phyloP scores from a whole-genome alignment of 1,284 basidiomycete genomes.

The Ceratobasidium sp. region DNA sequence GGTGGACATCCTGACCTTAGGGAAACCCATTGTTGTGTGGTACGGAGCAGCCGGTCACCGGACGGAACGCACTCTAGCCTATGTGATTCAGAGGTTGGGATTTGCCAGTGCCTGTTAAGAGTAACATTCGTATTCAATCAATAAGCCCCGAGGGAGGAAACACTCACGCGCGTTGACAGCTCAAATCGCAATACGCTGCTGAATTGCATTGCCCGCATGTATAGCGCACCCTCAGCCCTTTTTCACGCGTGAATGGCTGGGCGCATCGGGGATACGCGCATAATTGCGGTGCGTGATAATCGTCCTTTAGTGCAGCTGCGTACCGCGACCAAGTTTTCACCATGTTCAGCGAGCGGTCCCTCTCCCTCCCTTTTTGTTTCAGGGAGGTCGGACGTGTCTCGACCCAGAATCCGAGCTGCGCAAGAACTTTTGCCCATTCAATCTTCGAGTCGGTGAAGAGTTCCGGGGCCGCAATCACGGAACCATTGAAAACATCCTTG shows the following conservation, averaged over 20 bases:
- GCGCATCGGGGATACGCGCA: not conserved
- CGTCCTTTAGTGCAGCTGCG: not conserved
- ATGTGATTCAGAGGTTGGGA: constrained; percentile 8
- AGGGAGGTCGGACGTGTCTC: not conserved
- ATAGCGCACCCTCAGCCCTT: not conserved
- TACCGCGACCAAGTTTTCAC: not conserved
- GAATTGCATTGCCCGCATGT: not conserved
- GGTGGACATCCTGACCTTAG: too few relatives aligned
- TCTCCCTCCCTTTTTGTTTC: not conserved
- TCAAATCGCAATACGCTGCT: not conserved
- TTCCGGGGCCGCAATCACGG: not conserved
- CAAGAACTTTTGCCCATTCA: constrained; percentile 1
- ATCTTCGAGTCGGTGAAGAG: not conserved
- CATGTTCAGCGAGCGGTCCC: not conserved
- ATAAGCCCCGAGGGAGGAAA: not conserved
- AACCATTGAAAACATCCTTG: not conserved
- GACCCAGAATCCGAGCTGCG: not conserved
- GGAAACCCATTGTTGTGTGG: too few relatives aligned
- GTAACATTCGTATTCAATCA: not conserved
- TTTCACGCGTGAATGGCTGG: not conserved
- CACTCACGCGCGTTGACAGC: not conserved
- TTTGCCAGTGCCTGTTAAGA: not conserved
- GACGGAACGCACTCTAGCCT: not conserved
- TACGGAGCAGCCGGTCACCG: constrained; percentile 53
- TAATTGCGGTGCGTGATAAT: not conserved